Conservation (phyloP, 257 asterid genomes). For the Salvia miltiorrhiza region DNA sequence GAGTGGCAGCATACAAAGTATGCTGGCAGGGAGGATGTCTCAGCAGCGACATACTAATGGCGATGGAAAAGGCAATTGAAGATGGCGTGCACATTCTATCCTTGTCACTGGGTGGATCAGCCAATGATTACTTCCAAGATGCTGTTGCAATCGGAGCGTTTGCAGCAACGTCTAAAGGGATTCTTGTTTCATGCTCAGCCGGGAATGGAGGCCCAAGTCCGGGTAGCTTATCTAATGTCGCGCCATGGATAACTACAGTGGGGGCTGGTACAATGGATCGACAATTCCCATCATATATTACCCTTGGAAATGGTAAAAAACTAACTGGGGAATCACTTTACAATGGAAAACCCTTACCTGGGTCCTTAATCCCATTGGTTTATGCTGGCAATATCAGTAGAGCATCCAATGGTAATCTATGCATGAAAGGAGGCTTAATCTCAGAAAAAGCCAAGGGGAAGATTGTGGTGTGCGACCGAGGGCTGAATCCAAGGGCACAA, state of each 20-base stretch:
- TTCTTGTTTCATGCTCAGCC: slow-evolving; percentile 71
- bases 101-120: slow-evolving; percentile 53
- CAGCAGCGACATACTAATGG: slow-evolving; percentile 68
- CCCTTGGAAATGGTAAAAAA: slow-evolving; percentile 49
- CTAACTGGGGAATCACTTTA: slow-evolving; percentile 55
- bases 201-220: slow-evolving; percentile 66
- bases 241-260: slow-evolving; percentile 76
- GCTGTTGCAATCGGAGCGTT: slow-evolving; percentile 62
- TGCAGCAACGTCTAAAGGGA: slow-evolving; percentile 55
- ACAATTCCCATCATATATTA: slow-evolving; percentile 53
- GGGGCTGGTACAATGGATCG: slow-evolving; percentile 84
- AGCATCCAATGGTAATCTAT: slow-evolving; percentile 40
- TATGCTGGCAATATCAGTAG: slow-evolving; percentile 53
- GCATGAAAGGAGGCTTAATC: slow-evolving; percentile 46
- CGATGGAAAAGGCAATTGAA: slow-evolving; percentile 58
- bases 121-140: slow-evolving; percentile 47
- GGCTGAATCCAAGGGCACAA: slow-evolving; percentile 40
- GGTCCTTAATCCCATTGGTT: slow-evolving; percentile 39
- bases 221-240: slow-evolving; percentile 52
- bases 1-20: slow-evolving; percentile 67
- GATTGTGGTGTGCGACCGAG: slow-evolving; percentile 70
- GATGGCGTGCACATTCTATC: slow-evolving; percentile 68
- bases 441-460: slow-evolving; percentile 58
- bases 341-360: slow-evolving; percentile 41
- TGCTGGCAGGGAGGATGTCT: slow-evolving; percentile 71